A percentile compares a stretch with the other conserved stretches of the same genome.
These are phyloP conservation scores for Aureobasidium sp. DNA, from an alignment of 2,329 filamentous ascomycete species.

Conservation along the genomic window DNA sequence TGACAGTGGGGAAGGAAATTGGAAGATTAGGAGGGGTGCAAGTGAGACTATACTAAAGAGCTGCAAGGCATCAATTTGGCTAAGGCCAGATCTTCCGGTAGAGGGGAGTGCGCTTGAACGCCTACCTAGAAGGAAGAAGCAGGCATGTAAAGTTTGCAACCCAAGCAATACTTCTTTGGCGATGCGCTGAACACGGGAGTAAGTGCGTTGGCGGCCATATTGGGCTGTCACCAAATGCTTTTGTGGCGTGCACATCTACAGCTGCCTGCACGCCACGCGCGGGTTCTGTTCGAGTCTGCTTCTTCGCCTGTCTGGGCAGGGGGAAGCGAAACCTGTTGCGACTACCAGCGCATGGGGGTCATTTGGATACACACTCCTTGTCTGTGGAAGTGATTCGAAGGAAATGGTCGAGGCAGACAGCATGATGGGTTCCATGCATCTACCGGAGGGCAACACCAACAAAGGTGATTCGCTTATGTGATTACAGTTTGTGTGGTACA, in stretches of 20 bases:
- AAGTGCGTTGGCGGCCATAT: constrained; percentile 18
- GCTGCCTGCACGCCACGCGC: constrained; percentile 4
- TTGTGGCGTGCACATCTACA: neutral
- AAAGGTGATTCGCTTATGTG: neutral
- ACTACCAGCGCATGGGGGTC: constrained; percentile 4
- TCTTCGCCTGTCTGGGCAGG: neutral
- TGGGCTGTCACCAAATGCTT: constrained; percentile 14
- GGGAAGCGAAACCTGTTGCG: constrained; percentile 9
- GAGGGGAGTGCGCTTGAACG: neutral
- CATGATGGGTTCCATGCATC: neutral
- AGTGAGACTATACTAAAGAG: neutral
- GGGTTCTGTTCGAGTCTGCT: neutral
- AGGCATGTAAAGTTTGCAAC: neutral
- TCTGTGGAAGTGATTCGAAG: neutral
- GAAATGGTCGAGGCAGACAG: neutral
- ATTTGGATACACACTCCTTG: neutral
- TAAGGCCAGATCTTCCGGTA: neutral
- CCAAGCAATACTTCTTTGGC: neutral
- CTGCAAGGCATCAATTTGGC: neutral
- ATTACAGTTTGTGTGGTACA: constrained; percentile 17
- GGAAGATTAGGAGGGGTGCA: neutral
- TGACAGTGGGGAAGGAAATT: neutral
- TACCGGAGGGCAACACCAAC: neutral
- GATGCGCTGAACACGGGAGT: neutral
- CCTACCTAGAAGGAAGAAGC: neutral